These are phyloP conservation scores for Ceratocystis colombiana DNA, from an alignment of 2,329 filamentous ascomycete species.

Conservation along the genomic window DNA sequence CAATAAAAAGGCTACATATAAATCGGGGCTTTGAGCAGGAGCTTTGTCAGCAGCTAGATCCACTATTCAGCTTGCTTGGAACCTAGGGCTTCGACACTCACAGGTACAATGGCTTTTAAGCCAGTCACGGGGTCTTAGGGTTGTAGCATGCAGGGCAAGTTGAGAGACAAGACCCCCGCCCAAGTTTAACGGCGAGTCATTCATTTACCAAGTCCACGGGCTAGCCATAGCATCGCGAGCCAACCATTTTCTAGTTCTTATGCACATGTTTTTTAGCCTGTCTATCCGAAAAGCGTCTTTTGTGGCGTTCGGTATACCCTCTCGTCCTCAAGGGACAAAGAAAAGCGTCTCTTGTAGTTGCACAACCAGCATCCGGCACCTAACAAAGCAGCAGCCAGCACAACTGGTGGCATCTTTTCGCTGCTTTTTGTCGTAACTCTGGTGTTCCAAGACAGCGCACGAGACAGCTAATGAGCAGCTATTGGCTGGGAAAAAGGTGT, in stretches of 20 bases:
- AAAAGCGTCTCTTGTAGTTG: neutral
- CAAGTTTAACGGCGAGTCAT: neutral
- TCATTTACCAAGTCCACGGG: no score
- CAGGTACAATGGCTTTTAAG: neutral
- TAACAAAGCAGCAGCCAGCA: neutral
- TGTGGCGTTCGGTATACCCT: neutral
- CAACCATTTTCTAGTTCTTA: neutral
- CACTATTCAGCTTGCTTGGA: constrained; percentile 17
- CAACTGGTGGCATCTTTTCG: neutral
- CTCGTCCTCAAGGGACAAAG: neutral
- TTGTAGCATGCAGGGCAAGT: neutral
- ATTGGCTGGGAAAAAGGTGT: neutral
- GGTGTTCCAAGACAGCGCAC: neutral
- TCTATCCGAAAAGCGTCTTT: neutral
- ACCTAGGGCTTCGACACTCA: neutral
- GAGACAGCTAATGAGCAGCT: neutral
- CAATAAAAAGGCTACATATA: neutral
- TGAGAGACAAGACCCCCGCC: neutral
- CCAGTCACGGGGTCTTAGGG: constrained; percentile 2
- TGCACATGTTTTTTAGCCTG: neutral
- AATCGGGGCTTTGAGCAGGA: neutral
- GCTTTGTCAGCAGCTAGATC: neutral
- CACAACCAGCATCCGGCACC: no score
- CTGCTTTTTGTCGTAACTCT: no score
- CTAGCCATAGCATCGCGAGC: neutral